Evolutionary conservation across 768 basidiomycete species (phyloP), one percentile per base, ranked within the genome.

Genomic region (Trametes villosa): DNA sequence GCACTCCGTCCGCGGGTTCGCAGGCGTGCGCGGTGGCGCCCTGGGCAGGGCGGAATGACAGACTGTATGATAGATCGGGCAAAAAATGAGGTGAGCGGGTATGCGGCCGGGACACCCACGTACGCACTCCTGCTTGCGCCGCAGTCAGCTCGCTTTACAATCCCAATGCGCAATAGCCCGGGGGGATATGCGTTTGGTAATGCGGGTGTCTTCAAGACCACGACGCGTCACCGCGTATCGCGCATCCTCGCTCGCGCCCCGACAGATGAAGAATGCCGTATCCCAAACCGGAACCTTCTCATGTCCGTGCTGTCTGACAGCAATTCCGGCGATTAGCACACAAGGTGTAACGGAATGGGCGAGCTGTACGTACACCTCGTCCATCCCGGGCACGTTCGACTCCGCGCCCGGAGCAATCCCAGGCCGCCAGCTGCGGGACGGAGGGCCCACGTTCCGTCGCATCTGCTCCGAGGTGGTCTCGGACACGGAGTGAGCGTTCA

Each of bases 231-330:
- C 7, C 33, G 33, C 33, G 33, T 34, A 34, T 34, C 7, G 13
- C 36, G 13, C 15, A 38, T 38, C 8, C 18, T 38, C 36, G 13
- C 5, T 15, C 4, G 7, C 13, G 33, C 33, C 33, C 33, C 33
- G 33, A 34, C 33, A 34, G 13, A 34, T 34, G 33, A 13, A 13
- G 33, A 38, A 17, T 38, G 15, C 8, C 36, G 36, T 17, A 38
- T 18, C 36, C 36, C 36, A 18, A 17, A 38, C 15, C 26, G 45
- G 26, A 34, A n/a, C 15, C 30, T 48, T 27, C 48, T 20, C 48
- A 38, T 36, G 9, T 24, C 50, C 33, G 33, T 24, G 33, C 33
- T 22, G 50, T 51, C 50, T 51, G 50, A 51, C 50, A 36, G 50
- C 50, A 51, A 36, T 51, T 51, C 50, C 50, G 50, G 33, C 22